These are phyloP conservation scores for Ophioceras dolichostomum DNA, from an alignment of 2,329 filamentous ascomycete species.

Conservation along the genomic window DNA sequence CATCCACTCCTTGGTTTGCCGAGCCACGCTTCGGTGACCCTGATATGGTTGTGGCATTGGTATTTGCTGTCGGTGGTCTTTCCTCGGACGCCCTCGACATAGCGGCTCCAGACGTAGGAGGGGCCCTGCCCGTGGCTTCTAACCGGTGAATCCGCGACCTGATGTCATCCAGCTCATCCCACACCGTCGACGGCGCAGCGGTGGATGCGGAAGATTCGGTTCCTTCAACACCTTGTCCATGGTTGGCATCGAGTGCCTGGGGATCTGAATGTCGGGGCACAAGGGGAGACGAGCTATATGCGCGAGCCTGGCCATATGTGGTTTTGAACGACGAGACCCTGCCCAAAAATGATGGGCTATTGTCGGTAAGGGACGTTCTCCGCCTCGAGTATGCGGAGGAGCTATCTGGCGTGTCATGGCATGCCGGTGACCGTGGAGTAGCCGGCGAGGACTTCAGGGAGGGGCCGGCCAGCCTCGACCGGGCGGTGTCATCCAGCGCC, in stretches of 20 bases:
- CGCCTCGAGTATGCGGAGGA: conserved; percentile 20
- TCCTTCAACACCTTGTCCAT: conserved; percentile 38
- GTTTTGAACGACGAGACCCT: conserved; percentile 32
- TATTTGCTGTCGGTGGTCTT: conserved; percentile 80
- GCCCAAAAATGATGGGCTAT: conserved; percentile 22
- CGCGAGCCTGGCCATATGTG: conserved; percentile 25
- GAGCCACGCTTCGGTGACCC: conserved; percentile 71
- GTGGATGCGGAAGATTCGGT: conserved; percentile 84
- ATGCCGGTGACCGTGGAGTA: conserved; percentile 34
- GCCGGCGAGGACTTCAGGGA: conserved; percentile 24
- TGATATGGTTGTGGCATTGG: conserved; percentile 80
- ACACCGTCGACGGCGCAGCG: conserved; percentile 82
- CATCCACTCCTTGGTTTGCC: conserved; percentile 30
- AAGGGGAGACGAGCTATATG: conserved; percentile 49
- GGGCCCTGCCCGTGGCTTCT: conserved; percentile 79
- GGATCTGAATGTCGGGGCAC: conserved; percentile 30
- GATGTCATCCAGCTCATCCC: conserved; percentile 93
- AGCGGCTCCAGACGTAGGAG: conserved; percentile 68
- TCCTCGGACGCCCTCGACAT: conserved; percentile 66
- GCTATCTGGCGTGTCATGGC: conserved; percentile 26
- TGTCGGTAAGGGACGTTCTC: conserved; percentile 37
- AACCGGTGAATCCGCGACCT: conserved; percentile 87
- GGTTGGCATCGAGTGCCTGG: conserved; percentile 23
- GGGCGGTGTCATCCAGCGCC: conserved; percentile 13
- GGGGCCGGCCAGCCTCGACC: conserved; percentile 2